These are phyloP conservation scores for Chalciporus sphaerocephalus DNA, from an alignment of 768 basidiomycete genomes.

Conservation along the genomic window DNA sequence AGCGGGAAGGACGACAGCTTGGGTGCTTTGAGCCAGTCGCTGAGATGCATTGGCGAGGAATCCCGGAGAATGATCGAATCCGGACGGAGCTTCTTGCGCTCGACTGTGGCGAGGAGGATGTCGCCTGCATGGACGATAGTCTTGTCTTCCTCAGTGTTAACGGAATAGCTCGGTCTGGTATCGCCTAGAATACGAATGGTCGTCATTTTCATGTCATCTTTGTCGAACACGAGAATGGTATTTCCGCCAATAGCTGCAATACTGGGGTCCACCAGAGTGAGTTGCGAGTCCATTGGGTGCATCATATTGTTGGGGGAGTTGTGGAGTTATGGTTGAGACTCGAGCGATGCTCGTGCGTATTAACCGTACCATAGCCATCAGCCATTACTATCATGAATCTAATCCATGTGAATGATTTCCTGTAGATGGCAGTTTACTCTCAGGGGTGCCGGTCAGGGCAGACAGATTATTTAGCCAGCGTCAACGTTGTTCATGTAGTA, in stretches of 20 bases:
- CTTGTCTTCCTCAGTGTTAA: background rate
- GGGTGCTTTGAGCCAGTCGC: slow-evolving; percentile 2
- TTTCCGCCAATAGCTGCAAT: background rate
- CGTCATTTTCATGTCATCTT: slow-evolving; percentile 5
- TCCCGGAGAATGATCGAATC: slow-evolving; percentile 2
- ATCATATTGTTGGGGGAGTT: no score
- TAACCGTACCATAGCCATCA: no score
- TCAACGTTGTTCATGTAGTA: no score
- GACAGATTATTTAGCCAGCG: no score
- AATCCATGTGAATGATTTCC: no score
- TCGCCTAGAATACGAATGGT: background rate
- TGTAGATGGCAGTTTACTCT: no score
- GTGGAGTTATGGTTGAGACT: no score
- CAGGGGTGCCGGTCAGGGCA: no score
- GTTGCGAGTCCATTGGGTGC: no score
- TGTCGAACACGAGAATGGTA: background rate
- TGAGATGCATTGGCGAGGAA: background rate
- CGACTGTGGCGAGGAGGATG: background rate
- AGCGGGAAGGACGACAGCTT: background rate
- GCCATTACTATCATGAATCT: no score
- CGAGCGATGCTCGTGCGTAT: no score
- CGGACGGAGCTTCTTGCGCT: background rate
- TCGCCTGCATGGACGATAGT: background rate
- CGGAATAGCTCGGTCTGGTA: background rate
- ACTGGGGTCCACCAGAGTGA: no score